Conservation (phyloP, 371 early-diverging fungal genomes). For the Nematocida sp. region DNA sequence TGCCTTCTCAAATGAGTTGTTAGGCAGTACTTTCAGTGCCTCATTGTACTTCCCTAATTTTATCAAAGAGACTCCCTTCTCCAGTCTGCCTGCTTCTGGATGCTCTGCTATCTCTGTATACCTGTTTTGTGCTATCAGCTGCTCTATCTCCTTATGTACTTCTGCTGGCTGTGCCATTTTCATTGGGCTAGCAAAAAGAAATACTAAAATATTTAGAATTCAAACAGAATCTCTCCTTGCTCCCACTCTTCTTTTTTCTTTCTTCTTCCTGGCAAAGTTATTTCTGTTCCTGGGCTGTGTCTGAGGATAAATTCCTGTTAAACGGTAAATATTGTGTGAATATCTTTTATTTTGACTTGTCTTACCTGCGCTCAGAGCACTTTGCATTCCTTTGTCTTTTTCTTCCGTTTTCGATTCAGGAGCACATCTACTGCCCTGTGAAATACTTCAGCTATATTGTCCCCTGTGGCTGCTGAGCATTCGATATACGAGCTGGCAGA, state of each 20-base stretch:
- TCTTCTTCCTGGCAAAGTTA: too few relatives aligned
- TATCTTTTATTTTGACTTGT: conserved; percentile 29
- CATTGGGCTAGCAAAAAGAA: too few relatives aligned
- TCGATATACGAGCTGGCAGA: conserved; percentile 89
- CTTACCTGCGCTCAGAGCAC: not conserved
- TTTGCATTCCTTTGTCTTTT: conserved; percentile 19
- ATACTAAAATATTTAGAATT: too few relatives aligned
- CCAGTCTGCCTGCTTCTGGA: conserved; percentile 4
- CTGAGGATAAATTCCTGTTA: too few relatives aligned
- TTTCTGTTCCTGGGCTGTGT: too few relatives aligned
- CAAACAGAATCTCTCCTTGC: too few relatives aligned
- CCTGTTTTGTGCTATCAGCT: too few relatives aligned
- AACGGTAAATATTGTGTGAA: too few relatives aligned
- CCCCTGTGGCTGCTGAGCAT: conserved; percentile 86
- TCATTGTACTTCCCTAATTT: conserved; percentile 11
- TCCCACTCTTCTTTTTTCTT: too few relatives aligned
- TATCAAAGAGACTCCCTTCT: conserved; percentile 13
- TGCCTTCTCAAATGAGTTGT: conserved; percentile 37
- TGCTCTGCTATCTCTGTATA: conserved; percentile 30
- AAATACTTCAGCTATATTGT: conserved; percentile 91
- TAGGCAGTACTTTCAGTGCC: not conserved
- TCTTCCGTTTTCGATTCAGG: conserved; percentile 47
- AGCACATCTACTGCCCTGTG: conserved; percentile 75
- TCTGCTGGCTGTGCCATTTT: too few relatives aligned
- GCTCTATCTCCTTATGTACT: too few relatives aligned